A percentile compares a stretch with the other conserved stretches of the same genome.
phyloP scores from a whole-genome alignment of 345 rosid species.

The Populus euphratica region DNA sequence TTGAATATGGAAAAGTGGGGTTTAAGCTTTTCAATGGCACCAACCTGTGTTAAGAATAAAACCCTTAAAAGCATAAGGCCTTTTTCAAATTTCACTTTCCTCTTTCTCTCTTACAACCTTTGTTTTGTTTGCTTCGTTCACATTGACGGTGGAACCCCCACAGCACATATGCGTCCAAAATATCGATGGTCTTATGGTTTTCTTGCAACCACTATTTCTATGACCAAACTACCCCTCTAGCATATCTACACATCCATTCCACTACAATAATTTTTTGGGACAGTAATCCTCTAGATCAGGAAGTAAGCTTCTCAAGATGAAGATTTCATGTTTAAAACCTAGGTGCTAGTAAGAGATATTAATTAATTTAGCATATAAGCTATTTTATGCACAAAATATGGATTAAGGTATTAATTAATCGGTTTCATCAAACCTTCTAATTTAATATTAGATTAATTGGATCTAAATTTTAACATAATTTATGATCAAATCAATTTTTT shows the following conservation, averaged over 20 bases:
- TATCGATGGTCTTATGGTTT: not conserved
- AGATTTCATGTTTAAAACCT: too few relatives aligned
- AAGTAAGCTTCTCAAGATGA: too few relatives aligned
- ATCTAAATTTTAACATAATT: too few relatives aligned
- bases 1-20: slow-evolving; percentile 13
- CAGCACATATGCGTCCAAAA: not conserved
- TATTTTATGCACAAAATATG: too few relatives aligned
- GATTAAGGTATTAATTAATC: too few relatives aligned
- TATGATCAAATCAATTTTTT: too few relatives aligned
- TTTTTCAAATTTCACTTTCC: slow-evolving; percentile 4
- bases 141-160: not conserved
- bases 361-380: too few relatives aligned
- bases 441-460: too few relatives aligned
- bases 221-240: slow-evolving; percentile 23
- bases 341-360: too few relatives aligned
- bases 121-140: slow-evolving; percentile 21
- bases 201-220: not conserved
- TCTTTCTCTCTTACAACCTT: not conserved
- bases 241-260: not conserved
- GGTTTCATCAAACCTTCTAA: too few relatives aligned
- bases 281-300: too few relatives aligned
- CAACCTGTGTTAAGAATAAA: slow-evolving; percentile 20
- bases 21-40: slow-evolving; percentile 8
- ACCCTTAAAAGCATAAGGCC: slow-evolving; percentile 19
- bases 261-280: not conserved